These are phyloP conservation scores for Botrytis cinerea DNA, from an alignment of 2,329 filamentous ascomycete species.

Conservation along the genomic window DNA sequence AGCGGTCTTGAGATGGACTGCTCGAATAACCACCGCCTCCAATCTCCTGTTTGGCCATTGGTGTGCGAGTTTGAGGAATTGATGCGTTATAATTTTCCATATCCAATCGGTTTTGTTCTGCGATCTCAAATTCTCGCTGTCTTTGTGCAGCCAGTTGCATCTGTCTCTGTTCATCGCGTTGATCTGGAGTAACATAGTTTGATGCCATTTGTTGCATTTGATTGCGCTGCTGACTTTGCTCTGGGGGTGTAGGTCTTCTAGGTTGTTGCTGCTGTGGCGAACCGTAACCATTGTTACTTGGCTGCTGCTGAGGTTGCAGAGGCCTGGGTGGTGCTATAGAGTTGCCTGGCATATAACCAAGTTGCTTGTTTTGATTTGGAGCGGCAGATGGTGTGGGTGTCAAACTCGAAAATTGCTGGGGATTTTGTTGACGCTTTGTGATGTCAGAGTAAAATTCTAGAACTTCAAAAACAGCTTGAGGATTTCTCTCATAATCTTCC, in stretches of 20 bases:
- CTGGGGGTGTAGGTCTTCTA: slow-evolving; percentile 49
- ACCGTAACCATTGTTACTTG: slow-evolving; percentile 47
- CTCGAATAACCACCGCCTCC: slow-evolving; percentile 68
- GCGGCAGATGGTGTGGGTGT: slow-evolving; percentile 64
- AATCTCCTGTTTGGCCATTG: slow-evolving; percentile 86
- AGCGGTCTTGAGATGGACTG: slow-evolving; percentile 57
- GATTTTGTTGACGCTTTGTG: slow-evolving; percentile 72
- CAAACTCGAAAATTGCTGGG: slow-evolving; percentile 65
- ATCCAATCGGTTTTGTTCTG: slow-evolving; percentile 72
- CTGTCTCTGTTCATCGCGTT: slow-evolving; percentile 57
- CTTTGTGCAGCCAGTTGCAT: slow-evolving; percentile 61
- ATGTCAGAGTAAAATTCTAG: slow-evolving; percentile 85
- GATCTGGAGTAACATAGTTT: slow-evolving; percentile 55
- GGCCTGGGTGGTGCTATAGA: slow-evolving; percentile 71
- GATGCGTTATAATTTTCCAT: slow-evolving; percentile 88
- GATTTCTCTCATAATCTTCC: slow-evolving; percentile 97
- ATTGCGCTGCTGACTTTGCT: slow-evolving; percentile 54
- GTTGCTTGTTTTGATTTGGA: slow-evolving; percentile 60
- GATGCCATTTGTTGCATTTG: slow-evolving; percentile 59
- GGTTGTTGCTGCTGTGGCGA: slow-evolving; percentile 31
- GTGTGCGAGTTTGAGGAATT: slow-evolving; percentile 76
- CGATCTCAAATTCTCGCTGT: slow-evolving; percentile 55
- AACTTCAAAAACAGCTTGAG: slow-evolving; percentile 79
- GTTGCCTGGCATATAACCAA: slow-evolving; percentile 54
- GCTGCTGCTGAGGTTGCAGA: slow-evolving; percentile 48